These are phyloP conservation scores for Pholiota adiposa DNA, from an alignment of 1,284 basidiomycete species.

Conservation along the genomic window DNA sequence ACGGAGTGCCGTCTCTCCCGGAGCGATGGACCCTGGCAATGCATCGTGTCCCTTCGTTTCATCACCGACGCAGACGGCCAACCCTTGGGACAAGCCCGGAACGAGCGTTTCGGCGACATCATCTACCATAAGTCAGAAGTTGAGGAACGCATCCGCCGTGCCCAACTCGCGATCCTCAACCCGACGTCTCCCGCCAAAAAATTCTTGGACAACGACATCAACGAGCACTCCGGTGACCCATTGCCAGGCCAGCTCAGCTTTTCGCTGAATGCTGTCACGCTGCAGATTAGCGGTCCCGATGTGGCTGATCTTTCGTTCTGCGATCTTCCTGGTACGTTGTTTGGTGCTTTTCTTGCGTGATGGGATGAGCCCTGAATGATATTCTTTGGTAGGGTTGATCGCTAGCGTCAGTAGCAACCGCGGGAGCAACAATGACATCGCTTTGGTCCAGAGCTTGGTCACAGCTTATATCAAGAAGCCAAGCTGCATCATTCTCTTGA, in stretches of 20 bases:
- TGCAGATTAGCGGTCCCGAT: conserved; percentile 69
- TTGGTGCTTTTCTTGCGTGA: background rate
- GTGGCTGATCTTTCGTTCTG: conserved; percentile 75
- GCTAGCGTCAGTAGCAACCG: conserved; percentile 53
- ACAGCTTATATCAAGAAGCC: conserved; percentile 62
- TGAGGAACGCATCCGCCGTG: conserved; percentile 67
- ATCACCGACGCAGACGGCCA: conserved; percentile 50
- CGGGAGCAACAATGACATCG: conserved; percentile 58
- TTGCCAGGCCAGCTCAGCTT: conserved; percentile 48
- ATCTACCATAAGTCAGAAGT: conserved; percentile 60
- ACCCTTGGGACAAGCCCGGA: conserved; percentile 41
- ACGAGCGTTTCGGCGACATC: conserved; percentile 53
- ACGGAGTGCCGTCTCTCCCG: conserved; percentile 67
- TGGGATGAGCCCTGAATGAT: background rate
- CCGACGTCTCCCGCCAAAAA: conserved; percentile 41
- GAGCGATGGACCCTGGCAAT: conserved; percentile 56
- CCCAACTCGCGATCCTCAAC: conserved; percentile 75
- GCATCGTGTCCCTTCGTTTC: conserved; percentile 60
- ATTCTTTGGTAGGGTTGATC: conserved; percentile 56
- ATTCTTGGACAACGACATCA: conserved; percentile 51
- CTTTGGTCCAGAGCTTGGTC: conserved; percentile 65
- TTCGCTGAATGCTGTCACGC: conserved; percentile 64
- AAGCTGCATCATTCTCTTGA: conserved; percentile 71
- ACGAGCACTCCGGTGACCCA: conserved; percentile 6
- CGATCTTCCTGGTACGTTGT: conserved; percentile 64